Evolutionary conservation across 2,329 filamentous ascomycete species (phyloP).

Genomic region (Claviceps pazoutovae): DNA sequence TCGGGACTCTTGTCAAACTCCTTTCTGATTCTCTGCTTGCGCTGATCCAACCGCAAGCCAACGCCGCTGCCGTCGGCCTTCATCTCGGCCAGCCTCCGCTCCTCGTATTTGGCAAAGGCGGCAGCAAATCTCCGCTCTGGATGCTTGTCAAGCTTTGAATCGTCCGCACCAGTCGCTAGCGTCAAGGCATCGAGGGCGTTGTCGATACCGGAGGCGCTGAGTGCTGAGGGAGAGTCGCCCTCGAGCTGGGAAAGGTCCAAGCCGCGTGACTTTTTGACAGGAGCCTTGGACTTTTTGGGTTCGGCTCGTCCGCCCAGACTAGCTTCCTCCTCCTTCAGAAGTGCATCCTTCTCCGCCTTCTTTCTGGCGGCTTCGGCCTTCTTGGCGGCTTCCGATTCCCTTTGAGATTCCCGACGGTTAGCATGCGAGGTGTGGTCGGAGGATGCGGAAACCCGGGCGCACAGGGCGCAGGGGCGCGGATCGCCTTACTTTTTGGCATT

Average conservation of each 20-base stretch:
- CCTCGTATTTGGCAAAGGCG: constrained; percentile 71
- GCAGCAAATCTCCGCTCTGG: constrained; percentile 80
- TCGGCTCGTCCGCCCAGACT: constrained; percentile 39
- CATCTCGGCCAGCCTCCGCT: constrained; percentile 70
- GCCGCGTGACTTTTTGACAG: constrained; percentile 55
- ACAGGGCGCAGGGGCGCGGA: constrained; percentile 12
- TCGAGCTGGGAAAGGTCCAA: constrained; percentile 68
- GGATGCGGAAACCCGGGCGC: too few relatives aligned
- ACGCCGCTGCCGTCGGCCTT: constrained; percentile 59
- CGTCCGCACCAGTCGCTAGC: constrained; percentile 40
- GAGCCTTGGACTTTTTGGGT: constrained; percentile 55
- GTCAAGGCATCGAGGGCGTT: constrained; percentile 81
- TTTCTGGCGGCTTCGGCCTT: constrained; percentile 79
- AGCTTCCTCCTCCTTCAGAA: constrained; percentile 71
- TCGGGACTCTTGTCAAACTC: constrained; percentile 92
- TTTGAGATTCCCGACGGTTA: constrained; percentile 7
- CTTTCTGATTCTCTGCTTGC: constrained; percentile 69
- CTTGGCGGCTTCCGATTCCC: constrained; percentile 37
- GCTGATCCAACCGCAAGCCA: constrained; percentile 69
- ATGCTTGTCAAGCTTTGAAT: constrained; percentile 69
- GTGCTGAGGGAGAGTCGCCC: constrained; percentile 39
- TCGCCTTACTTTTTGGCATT: constrained; percentile 64
- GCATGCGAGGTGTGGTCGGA: background rate
- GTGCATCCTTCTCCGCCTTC: constrained; percentile 82
- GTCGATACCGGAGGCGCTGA: constrained; percentile 82